A percentile compares a stretch with the other conserved stretches of the same genome.
phyloP scores from a whole-genome alignment of 257 asterid species.

The Nicotiana knightiana region DNA sequence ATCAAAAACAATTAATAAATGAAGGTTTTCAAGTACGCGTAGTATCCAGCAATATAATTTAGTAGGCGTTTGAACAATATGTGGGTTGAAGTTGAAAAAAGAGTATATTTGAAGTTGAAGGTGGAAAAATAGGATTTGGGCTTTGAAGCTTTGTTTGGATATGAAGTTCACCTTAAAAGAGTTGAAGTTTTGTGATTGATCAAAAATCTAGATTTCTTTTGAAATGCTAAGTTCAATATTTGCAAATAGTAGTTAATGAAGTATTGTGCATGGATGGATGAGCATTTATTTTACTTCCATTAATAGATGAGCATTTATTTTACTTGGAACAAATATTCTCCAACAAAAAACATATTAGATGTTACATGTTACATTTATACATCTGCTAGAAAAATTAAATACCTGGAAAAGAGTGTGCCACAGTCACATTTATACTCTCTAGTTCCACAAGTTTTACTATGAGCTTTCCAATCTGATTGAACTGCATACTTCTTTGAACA shows the following conservation, averaged over 20 bases:
- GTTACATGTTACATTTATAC: background rate
- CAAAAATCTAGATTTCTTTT: no score
- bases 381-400: background rate
- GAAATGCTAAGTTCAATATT: no score
- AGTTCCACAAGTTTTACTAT: constrained; percentile 91
- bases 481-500: constrained; percentile 90
- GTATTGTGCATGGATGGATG: background rate
- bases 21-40: no score
- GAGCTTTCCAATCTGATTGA: constrained; percentile 97
- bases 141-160: background rate
- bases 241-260: background rate
- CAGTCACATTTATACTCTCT: constrained; percentile 96
- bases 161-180: background rate
- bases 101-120: background rate
- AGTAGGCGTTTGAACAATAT: no score
- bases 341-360: background rate
- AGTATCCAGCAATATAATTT: no score
- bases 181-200: background rate
- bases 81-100: background rate
- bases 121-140: background rate
- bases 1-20: background rate
- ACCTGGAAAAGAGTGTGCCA: constrained; percentile 97
- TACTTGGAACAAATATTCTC: background rate
- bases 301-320: background rate
- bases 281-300: background rate